phyloP scores from a whole-genome alignment of 306 rosid species.

The Quercus berberidifolia region DNA sequence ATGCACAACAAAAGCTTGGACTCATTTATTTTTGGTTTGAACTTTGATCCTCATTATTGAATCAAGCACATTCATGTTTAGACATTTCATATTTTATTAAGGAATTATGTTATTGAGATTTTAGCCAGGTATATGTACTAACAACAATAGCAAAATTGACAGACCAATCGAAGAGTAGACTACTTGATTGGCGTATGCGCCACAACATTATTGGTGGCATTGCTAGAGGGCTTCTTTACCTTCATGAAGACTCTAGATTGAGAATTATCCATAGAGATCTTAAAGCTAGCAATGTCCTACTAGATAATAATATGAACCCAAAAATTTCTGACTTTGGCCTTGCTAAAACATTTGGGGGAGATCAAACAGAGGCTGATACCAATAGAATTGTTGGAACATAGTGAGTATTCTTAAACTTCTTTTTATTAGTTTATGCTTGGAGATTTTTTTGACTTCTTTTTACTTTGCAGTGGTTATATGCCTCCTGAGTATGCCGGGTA shows the following conservation, averaged over 20 bases:
- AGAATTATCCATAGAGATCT: too few species aligned
- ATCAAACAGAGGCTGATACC: slow-evolving; percentile 29
- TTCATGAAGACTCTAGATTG: not conserved
- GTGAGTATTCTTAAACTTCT: not conserved
- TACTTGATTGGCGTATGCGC: slow-evolving; percentile 30
- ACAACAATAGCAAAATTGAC: not conserved
- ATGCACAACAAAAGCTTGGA: too few species aligned
- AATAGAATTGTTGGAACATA: slow-evolving; percentile 36
- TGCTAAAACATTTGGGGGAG: slow-evolving; percentile 34
- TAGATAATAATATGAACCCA: slow-evolving; percentile 12
- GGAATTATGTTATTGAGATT: too few species aligned
- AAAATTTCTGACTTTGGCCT: slow-evolving; percentile 40
- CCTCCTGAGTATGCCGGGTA: too few species aligned
- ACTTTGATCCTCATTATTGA: too few species aligned
- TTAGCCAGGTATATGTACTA: too few species aligned
- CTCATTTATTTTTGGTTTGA: too few species aligned
- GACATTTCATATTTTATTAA: not conserved
- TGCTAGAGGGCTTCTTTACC: slow-evolving; percentile 35
- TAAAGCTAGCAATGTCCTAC: too few species aligned
- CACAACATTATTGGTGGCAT: slow-evolving; percentile 24
- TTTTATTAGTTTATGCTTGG: not conserved
- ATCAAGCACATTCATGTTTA: too few species aligned
- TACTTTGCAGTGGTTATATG: not conserved
- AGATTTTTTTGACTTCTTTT: too few species aligned
- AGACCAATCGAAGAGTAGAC: not conserved